phyloP scores from a whole-genome alignment of 106 monocot species.

The Acorus calamus region DNA sequence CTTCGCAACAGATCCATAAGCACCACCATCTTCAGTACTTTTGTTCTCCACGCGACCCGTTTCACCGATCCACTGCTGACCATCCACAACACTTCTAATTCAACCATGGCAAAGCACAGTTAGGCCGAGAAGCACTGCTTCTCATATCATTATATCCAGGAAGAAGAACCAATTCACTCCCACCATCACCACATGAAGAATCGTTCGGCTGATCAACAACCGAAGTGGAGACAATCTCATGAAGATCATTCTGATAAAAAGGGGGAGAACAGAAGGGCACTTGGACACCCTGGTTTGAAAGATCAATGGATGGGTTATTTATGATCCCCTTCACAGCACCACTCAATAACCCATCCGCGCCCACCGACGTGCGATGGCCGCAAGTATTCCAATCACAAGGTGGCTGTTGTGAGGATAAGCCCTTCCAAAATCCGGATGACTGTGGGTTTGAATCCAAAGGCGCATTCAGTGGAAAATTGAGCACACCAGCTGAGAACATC shows the following conservation, averaged over 20 bases:
- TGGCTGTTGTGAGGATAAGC: no score
- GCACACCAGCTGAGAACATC: constrained; percentile 5
- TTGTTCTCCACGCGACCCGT: not conserved
- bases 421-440: no score
- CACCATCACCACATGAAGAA: constrained; percentile 7
- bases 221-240: constrained; percentile 10
- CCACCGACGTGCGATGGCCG: not conserved
- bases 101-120: not conserved
- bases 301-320: no score
- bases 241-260: constrained; percentile 4
- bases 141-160: constrained; percentile 6
- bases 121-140: not conserved
- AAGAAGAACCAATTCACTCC: constrained; percentile 17
- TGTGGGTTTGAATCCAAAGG: no score
- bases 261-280: constrained; percentile 6
- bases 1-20: no score
- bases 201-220: not conserved
- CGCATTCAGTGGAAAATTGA: not conserved
- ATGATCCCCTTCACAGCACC: no score
- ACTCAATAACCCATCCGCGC: not conserved
- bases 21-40: not conserved
- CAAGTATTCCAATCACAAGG: not conserved
- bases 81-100: not conserved
- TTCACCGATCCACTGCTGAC: constrained; percentile 5
- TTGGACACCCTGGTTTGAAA: not conserved